A percentile compares a stretch with the other conserved stretches of the same genome.
phyloP scores from a whole-genome alignment of 2,329 filamentous ascomycete species.

The Microthyrium microscopicum region DNA sequence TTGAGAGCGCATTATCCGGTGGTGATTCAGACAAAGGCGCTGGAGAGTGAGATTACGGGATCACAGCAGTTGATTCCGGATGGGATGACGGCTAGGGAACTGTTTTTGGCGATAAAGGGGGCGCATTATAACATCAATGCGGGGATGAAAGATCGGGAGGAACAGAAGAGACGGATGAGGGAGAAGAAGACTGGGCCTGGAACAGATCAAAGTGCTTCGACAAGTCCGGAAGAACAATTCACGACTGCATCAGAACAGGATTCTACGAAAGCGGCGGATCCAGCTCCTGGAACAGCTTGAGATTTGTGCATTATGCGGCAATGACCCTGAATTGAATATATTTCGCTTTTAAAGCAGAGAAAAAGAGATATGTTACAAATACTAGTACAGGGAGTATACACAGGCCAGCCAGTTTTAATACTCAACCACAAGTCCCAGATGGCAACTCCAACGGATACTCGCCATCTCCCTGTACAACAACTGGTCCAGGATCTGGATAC shows the following conservation, averaged over 20 bases:
- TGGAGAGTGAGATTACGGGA: constrained; percentile 14
- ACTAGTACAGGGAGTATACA: no score
- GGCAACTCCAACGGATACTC: constrained; percentile 27
- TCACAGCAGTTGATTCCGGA: no score
- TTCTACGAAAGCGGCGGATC: no score
- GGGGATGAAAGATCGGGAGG: constrained; percentile 16
- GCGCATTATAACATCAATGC: constrained; percentile 23
- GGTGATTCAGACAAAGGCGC: neutral
- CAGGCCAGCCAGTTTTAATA: no score
- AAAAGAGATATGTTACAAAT: no score
- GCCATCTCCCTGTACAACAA: constrained; percentile 27
- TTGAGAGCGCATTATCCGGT: constrained; percentile 16
- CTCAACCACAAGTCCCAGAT: constrained; percentile 9
- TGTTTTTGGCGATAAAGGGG: constrained; percentile 17
- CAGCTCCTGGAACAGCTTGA: no score
- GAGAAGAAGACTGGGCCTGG: constrained; percentile 5
- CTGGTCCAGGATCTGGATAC: constrained; percentile 26
- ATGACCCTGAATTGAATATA: no score
- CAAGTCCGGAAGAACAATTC: no score
- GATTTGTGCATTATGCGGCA: no score
- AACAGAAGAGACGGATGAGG: constrained; percentile 14
- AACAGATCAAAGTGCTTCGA: neutral
- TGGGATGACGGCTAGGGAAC: constrained; percentile 15
- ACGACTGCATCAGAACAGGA: no score
- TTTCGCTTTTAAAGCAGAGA: no score